Conservation (phyloP, 768 basidiomycete species). For the Tulasnella sp. region DNA sequence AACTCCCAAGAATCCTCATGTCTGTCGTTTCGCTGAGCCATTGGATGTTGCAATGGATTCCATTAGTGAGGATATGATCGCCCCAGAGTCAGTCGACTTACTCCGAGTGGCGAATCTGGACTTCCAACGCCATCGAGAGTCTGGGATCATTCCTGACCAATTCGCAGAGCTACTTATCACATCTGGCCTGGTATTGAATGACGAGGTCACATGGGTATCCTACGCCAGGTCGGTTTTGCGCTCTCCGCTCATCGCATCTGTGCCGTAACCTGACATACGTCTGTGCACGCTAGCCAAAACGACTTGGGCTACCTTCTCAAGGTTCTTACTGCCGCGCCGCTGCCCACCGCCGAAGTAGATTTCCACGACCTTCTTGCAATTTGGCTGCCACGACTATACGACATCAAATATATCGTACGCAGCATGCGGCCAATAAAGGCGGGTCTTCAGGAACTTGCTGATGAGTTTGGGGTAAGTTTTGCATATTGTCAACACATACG, state of each 20-base stretch:
- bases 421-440: conserved; percentile 76
- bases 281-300: conserved; percentile 59
- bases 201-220: conserved; percentile 91
- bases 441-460: conserved; percentile 86
- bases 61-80: conserved; percentile 90
- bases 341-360: conserved; percentile 78
- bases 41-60: conserved; percentile 16
- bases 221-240: conserved; percentile 81
- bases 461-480: conserved; percentile 75
- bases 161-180: conserved; percentile 98
- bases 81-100: conserved; percentile 92
- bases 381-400: conserved; percentile 96
- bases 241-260: too few species aligned
- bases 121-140: conserved; percentile 83
- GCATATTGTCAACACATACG: not conserved
- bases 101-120: conserved; percentile 93
- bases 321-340: conserved; percentile 67
- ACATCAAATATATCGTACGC: conserved; percentile 95
- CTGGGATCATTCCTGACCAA: conserved; percentile 84
- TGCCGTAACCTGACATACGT: too few species aligned
- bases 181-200: conserved; percentile 79
- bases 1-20: not conserved
- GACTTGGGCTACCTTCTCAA: conserved; percentile 99
- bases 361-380: conserved; percentile 79
- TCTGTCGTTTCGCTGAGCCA: not conserved